Evolutionary conservation across 257 asterid species (phyloP).

Genomic region (Handroanthus guayacan): DNA sequence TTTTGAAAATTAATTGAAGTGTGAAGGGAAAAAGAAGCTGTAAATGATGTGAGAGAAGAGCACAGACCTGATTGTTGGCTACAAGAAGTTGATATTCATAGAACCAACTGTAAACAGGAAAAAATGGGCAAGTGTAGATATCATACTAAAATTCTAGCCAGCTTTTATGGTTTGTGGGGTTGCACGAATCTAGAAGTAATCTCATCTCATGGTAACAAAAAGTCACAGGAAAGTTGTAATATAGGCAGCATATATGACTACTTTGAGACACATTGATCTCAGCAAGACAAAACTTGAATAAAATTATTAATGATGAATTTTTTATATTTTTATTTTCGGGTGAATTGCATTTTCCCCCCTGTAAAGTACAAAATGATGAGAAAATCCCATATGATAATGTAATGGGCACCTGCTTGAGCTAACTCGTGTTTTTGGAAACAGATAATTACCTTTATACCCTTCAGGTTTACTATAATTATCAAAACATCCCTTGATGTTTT

Average conservation of each 20-base stretch:
- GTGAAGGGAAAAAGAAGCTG: slow-evolving; percentile 16
- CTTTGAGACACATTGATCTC: not conserved
- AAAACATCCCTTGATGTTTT: too few relatives aligned
- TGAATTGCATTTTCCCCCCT: too few relatives aligned
- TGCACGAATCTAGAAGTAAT: slow-evolving; percentile 7
- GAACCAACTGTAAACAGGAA: not conserved
- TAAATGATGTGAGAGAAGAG: slow-evolving; percentile 38
- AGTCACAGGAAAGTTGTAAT: not conserved
- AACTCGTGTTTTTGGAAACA: too few relatives aligned
- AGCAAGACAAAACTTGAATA: not conserved
- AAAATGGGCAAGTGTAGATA: slow-evolving; percentile 22
- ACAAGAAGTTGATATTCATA: slow-evolving; percentile 14
- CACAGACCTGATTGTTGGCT: slow-evolving; percentile 25
- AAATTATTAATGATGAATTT: slow-evolving; percentile 1
- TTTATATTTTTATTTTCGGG: not conserved
- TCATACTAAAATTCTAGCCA: not conserved
- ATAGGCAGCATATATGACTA: not conserved
- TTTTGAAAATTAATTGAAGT: slow-evolving; percentile 15
- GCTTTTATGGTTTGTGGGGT: slow-evolving; percentile 26
- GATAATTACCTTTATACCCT: too few relatives aligned
- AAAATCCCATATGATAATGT: too few relatives aligned
- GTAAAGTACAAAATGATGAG: too few relatives aligned
- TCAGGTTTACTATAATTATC: too few relatives aligned
- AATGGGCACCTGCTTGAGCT: too few relatives aligned
- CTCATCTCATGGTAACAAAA: not conserved